Base-by-base conservation (phyloP, 108 stramenopile genomes). In the Ochromonas danica region DNA sequence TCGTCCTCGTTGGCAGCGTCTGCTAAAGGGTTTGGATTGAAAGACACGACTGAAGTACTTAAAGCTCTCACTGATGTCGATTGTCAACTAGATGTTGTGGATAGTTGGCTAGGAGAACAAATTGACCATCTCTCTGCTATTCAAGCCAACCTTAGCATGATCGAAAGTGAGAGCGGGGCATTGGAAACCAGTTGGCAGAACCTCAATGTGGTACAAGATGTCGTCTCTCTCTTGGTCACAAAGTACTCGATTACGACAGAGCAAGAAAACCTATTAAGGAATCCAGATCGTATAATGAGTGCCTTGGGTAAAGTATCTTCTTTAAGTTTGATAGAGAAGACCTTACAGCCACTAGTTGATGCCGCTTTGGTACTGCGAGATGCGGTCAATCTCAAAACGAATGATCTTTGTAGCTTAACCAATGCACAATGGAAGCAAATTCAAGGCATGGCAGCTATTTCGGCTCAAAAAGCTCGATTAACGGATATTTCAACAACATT, bases 101-200 rank as follows among this genome's bases (percentile, higher is more conserved):
- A 75, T 33, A 17, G 38, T 6, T 75, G 72, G 72, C 31, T 75
- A 41, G 36, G 36, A 30, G 40, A 45, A 41, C 72, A 75, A 41
- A 60, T 75, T 45, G 40, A 60, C 10, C 17, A 75, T 10, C 6
- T 75, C 6, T 75, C 72, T 33, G 72, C n/a, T 14, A 60, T 75
- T 33, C 72, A 75, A 75, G 40, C 36, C 14, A 60, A 75, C 22
- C 40, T 75, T 27, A 28, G 28, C 38, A 45, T 57, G 31, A 75
- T 75, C 6, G 72, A 75, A 41, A 41, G 6, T 39, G 72, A 75
- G 25, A 75, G 51, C 25, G 72, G 72, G 6, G 35, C 72, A 27
- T 10, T 75, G 6, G 72, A 75, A 41, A 33, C 72, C 40, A 75
- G 72, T 60, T 75, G 72, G 72, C 72, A 42, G 17, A 75, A 36